These are phyloP conservation scores for Tricholoma bakamatsutake DNA, from an alignment of 768 basidiomycete genomes.

Conservation along the genomic window DNA sequence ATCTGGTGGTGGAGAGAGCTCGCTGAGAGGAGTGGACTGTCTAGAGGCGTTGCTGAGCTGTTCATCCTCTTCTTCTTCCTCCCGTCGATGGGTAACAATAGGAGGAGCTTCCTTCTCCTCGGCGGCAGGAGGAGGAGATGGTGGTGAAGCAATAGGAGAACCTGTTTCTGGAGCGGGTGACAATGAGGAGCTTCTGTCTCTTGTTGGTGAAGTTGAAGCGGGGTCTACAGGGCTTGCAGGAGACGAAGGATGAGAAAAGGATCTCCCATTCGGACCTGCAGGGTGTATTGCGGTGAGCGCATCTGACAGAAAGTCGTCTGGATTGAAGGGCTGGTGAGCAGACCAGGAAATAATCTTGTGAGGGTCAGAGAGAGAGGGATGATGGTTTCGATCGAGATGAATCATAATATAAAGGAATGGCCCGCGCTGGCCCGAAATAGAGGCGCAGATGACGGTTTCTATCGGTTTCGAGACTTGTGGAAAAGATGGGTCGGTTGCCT, in stretches of 20 bases:
- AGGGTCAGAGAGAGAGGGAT: slow-evolving; percentile 24
- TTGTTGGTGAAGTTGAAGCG: slow-evolving; percentile 22
- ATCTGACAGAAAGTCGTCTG: slow-evolving; percentile 21
- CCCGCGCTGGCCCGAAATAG: slow-evolving; percentile 11
- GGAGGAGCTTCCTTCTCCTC: slow-evolving; percentile 19
- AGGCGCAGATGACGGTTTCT: slow-evolving; percentile 8
- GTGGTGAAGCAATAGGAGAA: slow-evolving; percentile 26
- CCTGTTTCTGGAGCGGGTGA: slow-evolving; percentile 48
- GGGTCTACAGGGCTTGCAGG: slow-evolving; percentile 20
- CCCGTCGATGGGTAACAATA: slow-evolving; percentile 14
- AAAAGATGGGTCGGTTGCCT: slow-evolving; percentile 3
- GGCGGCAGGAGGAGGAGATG: slow-evolving; percentile 20
- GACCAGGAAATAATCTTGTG: slow-evolving; percentile 14
- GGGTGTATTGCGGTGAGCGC: not conserved
- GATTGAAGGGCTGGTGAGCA: slow-evolving; percentile 12
- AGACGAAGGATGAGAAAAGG: slow-evolving; percentile 16
- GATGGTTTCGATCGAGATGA: slow-evolving; percentile 48
- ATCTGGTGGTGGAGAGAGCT: slow-evolving; percentile 65
- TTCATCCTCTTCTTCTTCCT: slow-evolving; percentile 18
- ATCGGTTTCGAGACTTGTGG: not conserved
- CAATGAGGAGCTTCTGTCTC: slow-evolving; percentile 50
- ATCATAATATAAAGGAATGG: slow-evolving; percentile 30
- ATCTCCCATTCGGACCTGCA: too few species aligned
- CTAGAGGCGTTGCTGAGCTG: slow-evolving; percentile 36
- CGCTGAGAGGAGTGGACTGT: slow-evolving; percentile 69